phyloP scores from a whole-genome alignment of 345 rosid species.

The Lepidium sativum region DNA sequence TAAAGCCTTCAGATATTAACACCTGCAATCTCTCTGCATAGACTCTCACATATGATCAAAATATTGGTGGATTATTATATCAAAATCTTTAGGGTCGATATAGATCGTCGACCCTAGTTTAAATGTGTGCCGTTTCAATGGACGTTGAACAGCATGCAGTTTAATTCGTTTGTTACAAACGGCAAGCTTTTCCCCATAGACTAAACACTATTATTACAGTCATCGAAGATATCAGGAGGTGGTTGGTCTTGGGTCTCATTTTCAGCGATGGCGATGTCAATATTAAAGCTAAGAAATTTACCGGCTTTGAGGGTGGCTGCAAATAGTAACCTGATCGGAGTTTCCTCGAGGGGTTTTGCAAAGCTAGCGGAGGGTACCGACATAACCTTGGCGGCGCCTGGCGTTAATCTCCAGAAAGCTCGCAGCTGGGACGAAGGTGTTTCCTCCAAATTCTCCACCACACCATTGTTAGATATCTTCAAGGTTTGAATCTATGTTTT shows the following conservation, averaged over 20 bases:
- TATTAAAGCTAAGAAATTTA: conserved; percentile 37
- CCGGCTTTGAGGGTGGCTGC: conserved; percentile 27
- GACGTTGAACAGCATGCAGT: conserved; percentile 4
- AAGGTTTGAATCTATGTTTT: conserved; percentile 34
- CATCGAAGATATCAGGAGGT: not conserved
- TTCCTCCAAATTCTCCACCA: conserved; percentile 66
- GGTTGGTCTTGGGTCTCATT: not conserved
- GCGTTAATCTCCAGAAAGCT: conserved; percentile 81
- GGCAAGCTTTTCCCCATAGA: not conserved
- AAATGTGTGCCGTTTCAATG: not conserved
- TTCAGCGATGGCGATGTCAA: conserved; percentile 45
- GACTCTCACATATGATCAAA: too few relatives aligned
- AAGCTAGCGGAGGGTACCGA: conserved; percentile 59
- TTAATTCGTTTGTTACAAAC: not conserved
- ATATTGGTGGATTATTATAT: too few relatives aligned
- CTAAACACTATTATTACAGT: not conserved
- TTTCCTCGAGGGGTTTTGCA: conserved; percentile 41
- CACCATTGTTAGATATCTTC: conserved; percentile 62
- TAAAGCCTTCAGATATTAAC: too few relatives aligned
- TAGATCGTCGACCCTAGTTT: too few relatives aligned
- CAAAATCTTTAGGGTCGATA: too few relatives aligned
- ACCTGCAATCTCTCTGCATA: too few relatives aligned
- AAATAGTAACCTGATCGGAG: conserved; percentile 24
- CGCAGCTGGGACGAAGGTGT: conserved; percentile 87
- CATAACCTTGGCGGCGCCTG: conserved; percentile 54